Evolutionary conservation across 768 basidiomycete species (phyloP).

Genomic region (Panus rudis): DNA sequence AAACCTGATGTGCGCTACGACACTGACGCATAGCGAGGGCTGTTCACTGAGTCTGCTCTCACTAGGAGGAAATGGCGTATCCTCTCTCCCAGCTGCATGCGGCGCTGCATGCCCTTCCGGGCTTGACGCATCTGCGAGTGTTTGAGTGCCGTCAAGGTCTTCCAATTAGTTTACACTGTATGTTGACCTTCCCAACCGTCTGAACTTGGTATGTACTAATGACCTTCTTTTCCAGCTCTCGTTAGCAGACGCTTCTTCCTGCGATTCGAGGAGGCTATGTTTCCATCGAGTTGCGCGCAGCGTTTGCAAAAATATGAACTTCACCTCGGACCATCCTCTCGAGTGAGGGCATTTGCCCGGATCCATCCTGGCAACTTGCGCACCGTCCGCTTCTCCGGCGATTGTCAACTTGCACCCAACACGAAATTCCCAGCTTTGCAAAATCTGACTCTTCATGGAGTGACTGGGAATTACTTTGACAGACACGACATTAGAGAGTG

Average conservation of each 20-base stretch:
- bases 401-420: slow-evolving; percentile 17
- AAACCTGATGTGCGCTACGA: slow-evolving; percentile 11
- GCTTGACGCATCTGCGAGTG: slow-evolving; percentile 26
- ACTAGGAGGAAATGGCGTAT: slow-evolving; percentile 2
- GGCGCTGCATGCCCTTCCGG: slow-evolving; percentile 23
- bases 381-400: slow-evolving; percentile 30
- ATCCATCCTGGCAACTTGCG: slow-evolving; percentile 19
- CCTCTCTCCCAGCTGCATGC: slow-evolving; percentile 28
- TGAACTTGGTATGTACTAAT: too few species aligned
- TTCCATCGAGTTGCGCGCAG: slow-evolving; percentile 17
- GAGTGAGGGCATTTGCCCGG: slow-evolving; percentile 23
- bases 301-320: slow-evolving; percentile 27
- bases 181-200: neutral
- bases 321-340: slow-evolving; percentile 24
- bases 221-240: slow-evolving; percentile 1
- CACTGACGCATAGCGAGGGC: slow-evolving; percentile 3
- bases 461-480: slow-evolving; percentile 32
- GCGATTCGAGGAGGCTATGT: slow-evolving; percentile 33
- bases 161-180: slow-evolving; percentile 13
- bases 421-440: slow-evolving; percentile 17
- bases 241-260: slow-evolving; percentile 10
- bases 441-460: slow-evolving; percentile 24
- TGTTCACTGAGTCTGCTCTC: neutral
- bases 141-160: slow-evolving; percentile 25
- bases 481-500: slow-evolving; percentile 18